A percentile compares a stretch with the other conserved stretches of the same genome.
Conservation (phyloP, 805 yeast species). For the Wickerhamomyces bisporus region DNA sequence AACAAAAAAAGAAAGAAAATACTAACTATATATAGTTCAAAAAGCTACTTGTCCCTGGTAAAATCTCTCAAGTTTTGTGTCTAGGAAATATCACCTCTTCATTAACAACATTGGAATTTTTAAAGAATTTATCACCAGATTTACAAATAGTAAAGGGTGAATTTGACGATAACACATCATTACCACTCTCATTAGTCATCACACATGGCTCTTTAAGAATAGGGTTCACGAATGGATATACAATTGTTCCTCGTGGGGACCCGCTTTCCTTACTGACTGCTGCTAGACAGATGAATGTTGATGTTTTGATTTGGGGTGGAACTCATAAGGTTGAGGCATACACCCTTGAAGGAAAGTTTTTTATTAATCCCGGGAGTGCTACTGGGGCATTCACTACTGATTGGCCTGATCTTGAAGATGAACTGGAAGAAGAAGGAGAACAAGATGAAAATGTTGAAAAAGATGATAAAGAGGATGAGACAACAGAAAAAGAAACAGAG, state of each 20-base stretch:
- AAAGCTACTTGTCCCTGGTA: constrained; percentile 76
- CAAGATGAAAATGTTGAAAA: constrained; percentile 25
- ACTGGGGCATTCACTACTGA: constrained; percentile 83
- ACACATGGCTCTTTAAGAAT: constrained; percentile 67
- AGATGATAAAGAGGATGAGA: no score
- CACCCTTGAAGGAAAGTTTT: constrained; percentile 86
- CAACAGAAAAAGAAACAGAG: constrained; percentile 9
- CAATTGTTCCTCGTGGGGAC: constrained; percentile 79
- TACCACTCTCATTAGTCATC: constrained; percentile 63
- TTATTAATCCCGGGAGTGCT: constrained; percentile 95
- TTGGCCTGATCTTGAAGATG: constrained; percentile 52
- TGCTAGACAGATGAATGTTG: constrained; percentile 90
- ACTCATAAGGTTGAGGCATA: constrained; percentile 92
- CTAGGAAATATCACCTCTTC: constrained; percentile 80
- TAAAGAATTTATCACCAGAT: constrained; percentile 65
- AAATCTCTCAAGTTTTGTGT: constrained; percentile 79
- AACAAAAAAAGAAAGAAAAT: neutral
- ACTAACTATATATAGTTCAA: constrained; percentile 42
- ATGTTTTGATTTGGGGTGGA: constrained; percentile 88
- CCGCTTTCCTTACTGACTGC: constrained; percentile 76
- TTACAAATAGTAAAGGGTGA: constrained; percentile 80
- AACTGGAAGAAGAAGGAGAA: constrained; percentile 29
- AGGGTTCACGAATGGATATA: constrained; percentile 83
- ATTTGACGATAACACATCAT: constrained; percentile 46
- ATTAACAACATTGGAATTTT: constrained; percentile 53